Percentiles rank a stretch among this genome's conserved stretches.
phyloP scores from a whole-genome alignment of 345 rosid genomes.

The Lumnitzera littorea region DNA sequence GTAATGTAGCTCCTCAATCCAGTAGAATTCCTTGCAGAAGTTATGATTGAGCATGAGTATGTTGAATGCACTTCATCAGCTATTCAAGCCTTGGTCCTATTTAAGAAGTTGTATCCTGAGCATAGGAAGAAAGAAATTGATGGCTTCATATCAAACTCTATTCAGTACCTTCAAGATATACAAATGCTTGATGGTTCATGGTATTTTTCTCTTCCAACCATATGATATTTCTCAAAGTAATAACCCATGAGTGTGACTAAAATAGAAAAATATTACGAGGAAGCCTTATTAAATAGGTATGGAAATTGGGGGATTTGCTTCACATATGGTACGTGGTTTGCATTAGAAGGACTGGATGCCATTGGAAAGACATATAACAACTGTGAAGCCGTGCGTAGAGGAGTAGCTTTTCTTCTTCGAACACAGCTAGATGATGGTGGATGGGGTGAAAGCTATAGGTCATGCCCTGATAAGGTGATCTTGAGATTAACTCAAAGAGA shows the following conservation, averaged over 20 bases:
- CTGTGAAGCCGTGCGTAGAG: constrained; percentile 26
- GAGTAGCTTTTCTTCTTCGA: constrained; percentile 34
- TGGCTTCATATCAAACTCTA: constrained; percentile 19
- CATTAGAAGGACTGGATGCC: constrained; percentile 37
- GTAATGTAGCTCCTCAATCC: constrained; percentile 38
- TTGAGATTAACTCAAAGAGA: not conserved
- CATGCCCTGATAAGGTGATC: constrained; percentile 40
- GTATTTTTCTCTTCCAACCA: constrained; percentile 10
- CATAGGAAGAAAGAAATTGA: constrained; percentile 36
- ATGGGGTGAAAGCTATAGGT: constrained; percentile 50
- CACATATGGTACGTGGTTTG: constrained; percentile 40
- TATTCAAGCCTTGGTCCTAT: constrained; percentile 30
- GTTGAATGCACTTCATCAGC: constrained; percentile 50
- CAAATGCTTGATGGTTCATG: constrained; percentile 42
- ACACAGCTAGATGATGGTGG: constrained; percentile 34
- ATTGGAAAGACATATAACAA: constrained; percentile 30
- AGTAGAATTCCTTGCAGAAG: constrained; percentile 29
- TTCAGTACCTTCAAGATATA: constrained; percentile 22
- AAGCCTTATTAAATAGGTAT: constrained; percentile 18
- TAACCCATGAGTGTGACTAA: not conserved
- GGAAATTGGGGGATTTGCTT: constrained; percentile 57
- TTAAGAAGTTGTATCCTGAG: constrained; percentile 30
- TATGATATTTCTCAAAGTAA: not conserved
- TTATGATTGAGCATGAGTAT: constrained; percentile 27
- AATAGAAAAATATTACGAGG: not conserved